phyloP scores from a whole-genome alignment of 2,329 filamentous ascomycete genomes.

The Oidium heveae region DNA sequence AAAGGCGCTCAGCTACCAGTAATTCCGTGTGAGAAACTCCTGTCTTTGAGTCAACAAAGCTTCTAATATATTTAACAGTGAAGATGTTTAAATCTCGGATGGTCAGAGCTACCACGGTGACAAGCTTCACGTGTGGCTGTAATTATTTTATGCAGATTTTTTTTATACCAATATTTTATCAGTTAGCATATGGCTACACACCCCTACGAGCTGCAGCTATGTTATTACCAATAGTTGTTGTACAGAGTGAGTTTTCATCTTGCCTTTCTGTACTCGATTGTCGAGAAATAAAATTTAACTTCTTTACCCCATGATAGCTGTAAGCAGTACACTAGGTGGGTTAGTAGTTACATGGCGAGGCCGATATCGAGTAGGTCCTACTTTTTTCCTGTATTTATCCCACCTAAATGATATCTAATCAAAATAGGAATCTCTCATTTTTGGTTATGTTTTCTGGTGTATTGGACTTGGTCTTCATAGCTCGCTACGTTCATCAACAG shows the following conservation, averaged over 20 bases:
- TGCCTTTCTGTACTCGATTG: neutral
- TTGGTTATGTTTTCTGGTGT: conserved; percentile 30
- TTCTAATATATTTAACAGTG: conserved; percentile 11
- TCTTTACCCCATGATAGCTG: neutral
- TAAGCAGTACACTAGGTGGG: neutral
- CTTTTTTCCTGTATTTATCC: neutral
- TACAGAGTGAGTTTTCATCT: neutral
- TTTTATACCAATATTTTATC: neutral
- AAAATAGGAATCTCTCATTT: conserved; percentile 34
- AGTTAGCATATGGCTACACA: neutral
- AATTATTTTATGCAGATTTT: neutral
- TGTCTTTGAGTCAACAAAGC: too few relatives aligned
- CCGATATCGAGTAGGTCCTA: too few relatives aligned
- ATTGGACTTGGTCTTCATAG: conserved; percentile 40
- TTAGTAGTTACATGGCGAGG: too few relatives aligned
- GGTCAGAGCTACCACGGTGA: neutral
- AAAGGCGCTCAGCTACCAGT: conserved; percentile 44
- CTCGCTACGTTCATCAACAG: conserved; percentile 28
- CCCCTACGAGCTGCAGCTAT: neutral
- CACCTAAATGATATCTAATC: neutral
- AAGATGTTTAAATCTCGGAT: conserved; percentile 36
- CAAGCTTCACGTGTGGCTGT: neutral
- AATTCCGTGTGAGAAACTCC: too few relatives aligned
- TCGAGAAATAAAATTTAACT: neutral
- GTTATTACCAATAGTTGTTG: neutral